A percentile compares a stretch with the other conserved stretches of the same genome.
phyloP scores from a whole-genome alignment of 345 rosid genomes.

The Corchorus olitorius region DNA sequence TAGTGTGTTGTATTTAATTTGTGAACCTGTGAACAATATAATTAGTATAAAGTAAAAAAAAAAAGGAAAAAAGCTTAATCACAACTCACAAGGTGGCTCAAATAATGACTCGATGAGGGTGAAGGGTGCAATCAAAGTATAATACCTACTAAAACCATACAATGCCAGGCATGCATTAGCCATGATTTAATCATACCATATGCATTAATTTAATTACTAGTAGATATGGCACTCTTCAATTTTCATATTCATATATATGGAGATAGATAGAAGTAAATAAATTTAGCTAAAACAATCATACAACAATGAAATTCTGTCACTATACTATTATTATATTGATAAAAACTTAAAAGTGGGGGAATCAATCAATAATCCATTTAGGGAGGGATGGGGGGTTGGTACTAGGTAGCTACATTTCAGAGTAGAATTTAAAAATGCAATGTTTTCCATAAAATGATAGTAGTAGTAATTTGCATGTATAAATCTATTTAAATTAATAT shows the following conservation, averaged over 20 bases:
- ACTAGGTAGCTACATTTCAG: background rate
- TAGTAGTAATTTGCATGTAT: background rate
- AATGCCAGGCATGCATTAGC: background rate
- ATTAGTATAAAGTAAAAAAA: no score
- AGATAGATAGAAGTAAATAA: no score
- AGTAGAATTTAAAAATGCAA: background rate
- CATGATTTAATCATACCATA: background rate
- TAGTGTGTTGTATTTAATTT: no score
- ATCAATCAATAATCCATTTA: background rate
- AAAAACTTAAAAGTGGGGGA: background rate
- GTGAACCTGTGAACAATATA: no score
- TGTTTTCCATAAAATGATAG: no score
- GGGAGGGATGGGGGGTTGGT: background rate
- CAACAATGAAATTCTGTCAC: background rate
- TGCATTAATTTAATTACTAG: background rate
- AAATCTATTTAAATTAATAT: slow-evolving; percentile 13
- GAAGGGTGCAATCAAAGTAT: background rate
- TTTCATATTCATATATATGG: no score
- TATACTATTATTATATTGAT: background rate
- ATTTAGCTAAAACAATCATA: background rate
- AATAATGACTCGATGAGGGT: background rate
- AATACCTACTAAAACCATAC: background rate
- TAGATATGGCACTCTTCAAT: no score
- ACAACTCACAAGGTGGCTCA: no score
- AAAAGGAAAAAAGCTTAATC: no score